Percentiles rank a stretch among this genome's conserved stretches.
Evolutionary conservation across 331 rosid species (phyloP).

Genomic region (Malus hybrid): DNA sequence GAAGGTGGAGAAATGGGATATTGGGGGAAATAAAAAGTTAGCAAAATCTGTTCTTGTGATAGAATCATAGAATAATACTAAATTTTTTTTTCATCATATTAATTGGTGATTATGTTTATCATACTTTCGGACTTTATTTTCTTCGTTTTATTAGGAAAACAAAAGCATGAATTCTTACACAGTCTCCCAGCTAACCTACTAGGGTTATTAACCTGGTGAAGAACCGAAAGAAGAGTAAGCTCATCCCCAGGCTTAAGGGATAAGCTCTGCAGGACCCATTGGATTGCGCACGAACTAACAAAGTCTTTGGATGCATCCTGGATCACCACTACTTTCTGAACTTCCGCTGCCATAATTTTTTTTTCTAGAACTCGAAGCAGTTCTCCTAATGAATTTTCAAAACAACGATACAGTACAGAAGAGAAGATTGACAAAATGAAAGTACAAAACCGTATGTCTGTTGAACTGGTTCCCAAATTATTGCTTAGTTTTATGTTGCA

Average conservation of each 20-base stretch:
- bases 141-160: background rate
- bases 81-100: background rate
- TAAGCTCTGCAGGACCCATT: constrained; percentile 26
- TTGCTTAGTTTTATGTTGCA: background rate
- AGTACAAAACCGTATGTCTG: background rate
- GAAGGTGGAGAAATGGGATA: background rate
- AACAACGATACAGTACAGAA: background rate
- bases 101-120: background rate
- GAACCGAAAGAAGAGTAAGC: constrained; percentile 48
- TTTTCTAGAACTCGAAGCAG: background rate
- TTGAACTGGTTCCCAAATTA: background rate
- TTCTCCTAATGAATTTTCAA: background rate
- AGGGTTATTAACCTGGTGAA: constrained; percentile 64
- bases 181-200: constrained; percentile 46
- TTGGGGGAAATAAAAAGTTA: background rate
- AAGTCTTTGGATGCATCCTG: constrained; percentile 57
- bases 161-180: constrained; percentile 8
- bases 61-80: background rate
- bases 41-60: background rate
- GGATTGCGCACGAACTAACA: constrained; percentile 40
- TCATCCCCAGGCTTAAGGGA: constrained; percentile 49
- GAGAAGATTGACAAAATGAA: background rate
- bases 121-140: background rate
- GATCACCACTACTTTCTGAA: constrained; percentile 50
- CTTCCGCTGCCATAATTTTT: constrained; percentile 17